Evolutionary conservation across 257 asterid species (phyloP), one percentile per base, ranked within the genome.

Genomic region (Nicotiana tabacum): DNA sequence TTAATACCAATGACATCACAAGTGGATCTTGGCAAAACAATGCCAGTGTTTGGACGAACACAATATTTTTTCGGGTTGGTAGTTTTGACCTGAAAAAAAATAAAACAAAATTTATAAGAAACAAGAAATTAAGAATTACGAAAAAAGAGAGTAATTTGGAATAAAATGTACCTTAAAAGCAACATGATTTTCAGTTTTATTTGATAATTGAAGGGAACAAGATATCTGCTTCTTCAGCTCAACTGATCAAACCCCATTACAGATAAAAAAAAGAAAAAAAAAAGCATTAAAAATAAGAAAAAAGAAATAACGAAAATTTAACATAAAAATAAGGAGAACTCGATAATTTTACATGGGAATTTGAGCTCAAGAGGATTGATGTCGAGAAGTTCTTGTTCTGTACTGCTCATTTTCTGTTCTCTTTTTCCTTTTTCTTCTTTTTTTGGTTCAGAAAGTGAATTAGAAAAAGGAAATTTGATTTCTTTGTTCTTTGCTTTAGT

Each of bases 211-310:
- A 85, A 95, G 83, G 27, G 95, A 87, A 87, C 96, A 92, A 2
- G 97, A 91, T 87, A 93, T 92, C 93, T 92, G 96, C 86, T 91
- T 93, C 97, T 83, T 92, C 87, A 90, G 85, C 90, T 93, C 97
- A 81, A 93, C 98, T 95, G 89, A 80, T 85, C 83, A 82, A 83
- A 65, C 58, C 21, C 72, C 72, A 66, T 66, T 66, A 33, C 46
- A 81, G 24, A 39, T 66, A 81, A 32, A 24, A 9, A 58, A 29
- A 15, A 21, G 0, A 7, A n/a, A 30, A 48, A 53, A 15, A 58
- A 43, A 65, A 5, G 0, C 3, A n/a, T 18, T 2, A 10, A 61
- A 55, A 6, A 37, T 15, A 4, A 18, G 9, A 35, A 70, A 77
- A 58, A 39, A 1, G 21, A 21, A 13, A n/a, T 15, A 1, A 39